Conservation (phyloP, 148 eudicot species). For the Dianthus caryophyllus region DNA sequence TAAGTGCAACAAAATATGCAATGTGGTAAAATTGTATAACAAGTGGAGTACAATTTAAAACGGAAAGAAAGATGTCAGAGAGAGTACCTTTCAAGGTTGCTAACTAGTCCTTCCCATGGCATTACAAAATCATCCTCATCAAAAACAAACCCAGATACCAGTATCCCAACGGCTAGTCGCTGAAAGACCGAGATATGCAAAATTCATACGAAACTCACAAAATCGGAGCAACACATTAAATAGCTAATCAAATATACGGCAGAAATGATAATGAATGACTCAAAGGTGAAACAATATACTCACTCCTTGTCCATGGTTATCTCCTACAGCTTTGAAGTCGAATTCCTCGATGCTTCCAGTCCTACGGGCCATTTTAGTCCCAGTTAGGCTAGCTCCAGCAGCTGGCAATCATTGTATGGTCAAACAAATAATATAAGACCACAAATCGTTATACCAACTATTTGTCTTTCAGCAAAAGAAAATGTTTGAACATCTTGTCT, state of each 20-base stretch:
- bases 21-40: background rate
- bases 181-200: constrained; percentile 36
- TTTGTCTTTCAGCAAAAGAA: background rate
- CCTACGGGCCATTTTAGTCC: constrained; percentile 93
- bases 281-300: constrained; percentile 26
- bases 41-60: background rate
- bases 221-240: constrained; percentile 8
- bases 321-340: constrained; percentile 85
- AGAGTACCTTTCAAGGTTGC: constrained; percentile 79
- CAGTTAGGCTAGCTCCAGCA: constrained; percentile 99
- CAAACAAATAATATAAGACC: constrained; percentile 1
- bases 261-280: too few species aligned
- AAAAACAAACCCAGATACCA: constrained; percentile 90
- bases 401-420: constrained; percentile 38
- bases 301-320: constrained; percentile 93
- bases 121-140: constrained; percentile 68
- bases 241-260: background rate
- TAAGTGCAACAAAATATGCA: background rate
- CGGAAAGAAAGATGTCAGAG: background rate
- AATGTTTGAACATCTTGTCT: constrained; percentile 2
- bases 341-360: constrained; percentile 85
- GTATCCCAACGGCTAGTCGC: constrained; percentile 86
- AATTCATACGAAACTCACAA: constrained; percentile 6
- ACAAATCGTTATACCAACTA: background rate
- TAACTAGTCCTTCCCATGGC: constrained; percentile 86